Conservation (phyloP, 73 alveolate species). For the Tetrahymena malaccensis region DNA sequence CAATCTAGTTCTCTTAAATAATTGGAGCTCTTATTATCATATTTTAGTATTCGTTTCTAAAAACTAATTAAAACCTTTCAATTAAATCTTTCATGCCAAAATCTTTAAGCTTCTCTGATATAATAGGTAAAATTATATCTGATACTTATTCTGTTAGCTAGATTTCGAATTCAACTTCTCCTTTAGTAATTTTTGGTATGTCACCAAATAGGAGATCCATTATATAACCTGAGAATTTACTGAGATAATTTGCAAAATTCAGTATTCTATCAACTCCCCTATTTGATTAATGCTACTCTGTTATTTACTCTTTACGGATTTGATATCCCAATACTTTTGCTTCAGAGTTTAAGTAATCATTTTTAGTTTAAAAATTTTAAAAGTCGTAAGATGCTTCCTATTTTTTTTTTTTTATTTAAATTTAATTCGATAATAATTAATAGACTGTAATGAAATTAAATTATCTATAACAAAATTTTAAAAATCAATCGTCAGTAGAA, state of each 20-base stretch:
- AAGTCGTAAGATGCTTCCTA: background rate
- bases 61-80: background rate
- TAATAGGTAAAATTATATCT: background rate
- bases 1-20: background rate
- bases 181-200: background rate
- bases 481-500: background rate
- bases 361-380: background rate
- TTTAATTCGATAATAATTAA: too few relatives aligned
- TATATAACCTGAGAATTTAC: background rate
- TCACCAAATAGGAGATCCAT: background rate
- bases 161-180: background rate
- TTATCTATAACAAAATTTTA: background rate
- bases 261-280: background rate
- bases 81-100: background rate
- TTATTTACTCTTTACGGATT: background rate
- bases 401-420: background rate
- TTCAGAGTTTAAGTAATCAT: background rate
- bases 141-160: background rate
- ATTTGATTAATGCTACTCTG: background rate
- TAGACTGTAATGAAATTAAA: background rate
- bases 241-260: background rate
- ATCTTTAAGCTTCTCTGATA: background rate
- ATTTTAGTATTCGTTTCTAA: background rate
- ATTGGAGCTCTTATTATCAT: background rate
- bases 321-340: background rate